Percentiles rank a stretch among this genome's conserved stretches.
Evolutionary conservation across 768 basidiomycete genomes (phyloP).

Genomic region (Mycena belliarum): DNA sequence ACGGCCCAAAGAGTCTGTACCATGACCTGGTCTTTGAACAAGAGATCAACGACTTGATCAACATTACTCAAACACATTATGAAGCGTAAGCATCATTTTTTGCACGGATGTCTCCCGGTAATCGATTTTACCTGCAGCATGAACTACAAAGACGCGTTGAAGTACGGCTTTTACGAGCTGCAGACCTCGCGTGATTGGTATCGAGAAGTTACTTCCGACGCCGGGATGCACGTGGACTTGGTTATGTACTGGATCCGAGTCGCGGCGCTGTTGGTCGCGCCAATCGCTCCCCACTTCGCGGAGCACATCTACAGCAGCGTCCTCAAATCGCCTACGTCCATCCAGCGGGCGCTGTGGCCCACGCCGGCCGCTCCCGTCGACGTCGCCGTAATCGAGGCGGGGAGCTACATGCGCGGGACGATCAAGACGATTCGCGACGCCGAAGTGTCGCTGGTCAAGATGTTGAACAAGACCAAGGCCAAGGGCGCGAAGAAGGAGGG

Average conservation of each 20-base stretch:
- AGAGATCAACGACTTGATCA: constrained; percentile 86
- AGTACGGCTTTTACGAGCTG: constrained; percentile 94
- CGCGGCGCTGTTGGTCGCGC: constrained; percentile 78
- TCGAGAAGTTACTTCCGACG: constrained; percentile 84
- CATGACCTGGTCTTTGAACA: constrained; percentile 91
- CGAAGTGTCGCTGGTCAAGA: constrained; percentile 77
- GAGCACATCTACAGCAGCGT: constrained; percentile 86
- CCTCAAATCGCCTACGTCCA: constrained; percentile 70
- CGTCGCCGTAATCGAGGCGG: constrained; percentile 66
- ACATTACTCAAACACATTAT: constrained; percentile 78
- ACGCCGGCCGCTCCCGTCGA: constrained; percentile 62
- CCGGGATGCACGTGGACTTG: constrained; percentile 90
- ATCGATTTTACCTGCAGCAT: constrained; percentile 51
- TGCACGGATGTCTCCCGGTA: background rate
- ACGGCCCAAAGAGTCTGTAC: constrained; percentile 69
- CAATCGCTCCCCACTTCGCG: constrained; percentile 91
- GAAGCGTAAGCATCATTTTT: constrained; percentile 61
- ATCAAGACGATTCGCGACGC: constrained; percentile 91
- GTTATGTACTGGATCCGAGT: constrained; percentile 82
- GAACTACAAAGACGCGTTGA: constrained; percentile 94
- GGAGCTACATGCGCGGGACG: constrained; percentile 85
- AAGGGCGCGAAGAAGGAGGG: constrained; percentile 43
- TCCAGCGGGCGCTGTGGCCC: constrained; percentile 88
- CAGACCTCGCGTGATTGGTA: constrained; percentile 95
- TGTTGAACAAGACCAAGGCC: constrained; percentile 74